phyloP scores from a whole-genome alignment of 257 asterid species.

The Capsicum baccatum region DNA sequence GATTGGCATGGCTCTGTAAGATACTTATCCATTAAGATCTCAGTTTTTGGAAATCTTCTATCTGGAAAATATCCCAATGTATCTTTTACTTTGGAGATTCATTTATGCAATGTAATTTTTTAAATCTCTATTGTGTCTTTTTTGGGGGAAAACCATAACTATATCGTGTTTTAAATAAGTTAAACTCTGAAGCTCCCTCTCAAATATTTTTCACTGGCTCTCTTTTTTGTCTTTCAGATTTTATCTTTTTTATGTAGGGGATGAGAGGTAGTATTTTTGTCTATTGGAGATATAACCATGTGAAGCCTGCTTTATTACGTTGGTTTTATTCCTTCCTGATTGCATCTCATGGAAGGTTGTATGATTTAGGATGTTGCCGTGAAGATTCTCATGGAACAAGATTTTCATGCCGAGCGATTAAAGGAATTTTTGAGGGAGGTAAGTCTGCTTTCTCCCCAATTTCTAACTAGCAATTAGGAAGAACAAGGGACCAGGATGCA shows the following conservation, averaged over 20 bases:
- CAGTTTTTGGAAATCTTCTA: constrained; percentile 28
- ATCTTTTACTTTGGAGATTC: not conserved
- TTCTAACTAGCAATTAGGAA: constrained; percentile 1
- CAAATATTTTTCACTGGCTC: not conserved
- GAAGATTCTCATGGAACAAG: constrained; percentile 98
- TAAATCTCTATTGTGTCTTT: not conserved
- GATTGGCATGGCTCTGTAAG: constrained; percentile 99
- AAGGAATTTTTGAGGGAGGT: constrained; percentile 91
- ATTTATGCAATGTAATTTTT: not conserved
- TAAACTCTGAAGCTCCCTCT: constrained; percentile 15
- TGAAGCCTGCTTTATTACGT: constrained; percentile 15
- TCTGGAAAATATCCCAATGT: constrained; percentile 12
- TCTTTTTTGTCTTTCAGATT: not conserved
- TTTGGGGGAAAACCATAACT: not conserved
- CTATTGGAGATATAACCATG: constrained; percentile 13
- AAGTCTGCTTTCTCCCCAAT: constrained; percentile 29
- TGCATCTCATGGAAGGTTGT: constrained; percentile 24
- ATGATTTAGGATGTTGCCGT: constrained; percentile 93
- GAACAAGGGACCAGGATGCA: not conserved
- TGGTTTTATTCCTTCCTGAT: constrained; percentile 8
- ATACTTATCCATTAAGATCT: constrained; percentile 37
- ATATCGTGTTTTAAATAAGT: not conserved
- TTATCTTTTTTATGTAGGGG: not conserved
- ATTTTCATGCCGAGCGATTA: constrained; percentile 68
- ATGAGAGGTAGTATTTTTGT: constrained; percentile 14